phyloP scores from a whole-genome alignment of 768 basidiomycete genomes.

The Hirschioporus abietinus region DNA sequence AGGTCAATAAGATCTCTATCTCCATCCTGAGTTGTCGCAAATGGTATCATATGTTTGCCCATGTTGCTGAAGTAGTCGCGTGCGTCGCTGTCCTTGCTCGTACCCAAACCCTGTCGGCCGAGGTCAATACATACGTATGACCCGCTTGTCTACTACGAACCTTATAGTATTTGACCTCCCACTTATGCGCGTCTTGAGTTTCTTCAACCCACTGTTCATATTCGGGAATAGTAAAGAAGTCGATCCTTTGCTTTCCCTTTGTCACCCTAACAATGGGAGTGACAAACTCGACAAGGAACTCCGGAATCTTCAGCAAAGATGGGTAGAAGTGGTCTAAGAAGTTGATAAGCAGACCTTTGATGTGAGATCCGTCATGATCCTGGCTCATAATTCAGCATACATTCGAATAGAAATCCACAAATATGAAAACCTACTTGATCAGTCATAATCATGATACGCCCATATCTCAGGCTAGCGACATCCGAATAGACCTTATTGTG shows the following conservation, averaged over 20 bases:
- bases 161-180: conserved; percentile 97
- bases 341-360: conserved; percentile 98
- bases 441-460: conserved; percentile 98
- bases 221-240: conserved; percentile 97
- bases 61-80: conserved; percentile 91
- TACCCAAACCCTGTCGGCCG: conserved; percentile 80
- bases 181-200: conserved; percentile 71
- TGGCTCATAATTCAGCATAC: conserved; percentile 24
- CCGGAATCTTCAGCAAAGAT: conserved; percentile 82
- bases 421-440: conserved; percentile 72
- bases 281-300: conserved; percentile 96
- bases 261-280: conserved; percentile 94
- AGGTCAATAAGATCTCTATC: conserved; percentile 91
- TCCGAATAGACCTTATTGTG: conserved; percentile 86
- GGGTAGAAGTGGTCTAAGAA: conserved; percentile 97
- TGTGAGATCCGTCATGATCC: conserved; percentile 99
- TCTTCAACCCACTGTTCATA: conserved; percentile 88
- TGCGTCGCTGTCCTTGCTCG: conserved; percentile 84
- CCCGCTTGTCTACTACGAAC: conserved; percentile 31
- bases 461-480: conserved; percentile 73
- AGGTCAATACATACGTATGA: conserved; percentile 3
- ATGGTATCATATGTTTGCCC: conserved; percentile 92
- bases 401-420: background rate
- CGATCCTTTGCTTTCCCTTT: conserved; percentile 70
- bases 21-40: conserved; percentile 71